These are phyloP conservation scores for Mikania micrantha DNA, from an alignment of 129 eudicot genomes.

Conservation along the genomic window DNA sequence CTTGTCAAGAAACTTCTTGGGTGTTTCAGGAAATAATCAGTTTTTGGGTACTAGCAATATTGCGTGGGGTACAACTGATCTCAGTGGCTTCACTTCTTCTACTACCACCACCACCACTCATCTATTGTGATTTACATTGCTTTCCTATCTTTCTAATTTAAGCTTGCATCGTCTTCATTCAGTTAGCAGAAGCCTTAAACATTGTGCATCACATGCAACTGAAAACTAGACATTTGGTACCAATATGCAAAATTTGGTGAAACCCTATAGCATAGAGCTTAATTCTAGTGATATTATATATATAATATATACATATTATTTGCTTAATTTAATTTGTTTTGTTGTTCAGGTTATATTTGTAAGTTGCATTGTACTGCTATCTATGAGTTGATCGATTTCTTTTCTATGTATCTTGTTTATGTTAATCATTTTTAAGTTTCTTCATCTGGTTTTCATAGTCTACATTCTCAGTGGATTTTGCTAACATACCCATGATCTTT, in stretches of 20 bases:
- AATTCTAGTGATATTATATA: constrained; percentile 24
- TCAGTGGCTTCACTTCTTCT: constrained; percentile 27
- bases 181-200: constrained; percentile 2
- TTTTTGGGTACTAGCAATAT: constrained; percentile 27
- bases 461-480: neutral
- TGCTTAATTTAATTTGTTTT: constrained; percentile 11
- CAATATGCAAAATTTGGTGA: constrained; percentile 15
- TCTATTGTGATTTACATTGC: constrained; percentile 33
- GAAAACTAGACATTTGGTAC: neutral
- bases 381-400: constrained; percentile 10
- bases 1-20: constrained; percentile 29
- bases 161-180: constrained; percentile 23
- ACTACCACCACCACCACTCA: constrained; percentile 32
- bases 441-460: neutral
- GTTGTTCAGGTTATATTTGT: constrained; percentile 22
- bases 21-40: constrained; percentile 30
- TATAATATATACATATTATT: constrained; percentile 22
- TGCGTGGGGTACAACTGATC: constrained; percentile 40
- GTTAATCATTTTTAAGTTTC: neutral
- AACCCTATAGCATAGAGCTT: constrained; percentile 32
- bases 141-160: constrained; percentile 18
- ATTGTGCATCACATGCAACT: constrained; percentile 14
- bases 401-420: constrained; percentile 10
- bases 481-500: neutral
- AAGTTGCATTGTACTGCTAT: constrained; percentile 17